These are phyloP conservation scores for Aristolochia californica DNA, from an alignment of 164 flowering plant species.

Conservation along the genomic window DNA sequence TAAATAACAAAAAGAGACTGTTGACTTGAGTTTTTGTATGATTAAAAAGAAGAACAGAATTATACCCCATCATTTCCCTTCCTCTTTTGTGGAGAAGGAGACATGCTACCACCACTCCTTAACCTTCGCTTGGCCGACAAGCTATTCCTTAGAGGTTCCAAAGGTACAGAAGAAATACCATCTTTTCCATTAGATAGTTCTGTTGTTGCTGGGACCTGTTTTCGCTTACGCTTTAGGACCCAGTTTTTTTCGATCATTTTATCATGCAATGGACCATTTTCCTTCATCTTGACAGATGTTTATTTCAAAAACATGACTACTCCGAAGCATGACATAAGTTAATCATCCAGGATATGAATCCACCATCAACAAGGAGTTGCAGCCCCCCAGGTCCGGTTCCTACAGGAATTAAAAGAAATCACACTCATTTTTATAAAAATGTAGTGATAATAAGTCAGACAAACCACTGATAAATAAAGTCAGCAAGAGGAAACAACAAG, in stretches of 20 bases:
- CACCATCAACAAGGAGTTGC: background rate
- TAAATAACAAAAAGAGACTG: no score
- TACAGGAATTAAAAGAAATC: background rate
- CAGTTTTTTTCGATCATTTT: constrained; percentile 65
- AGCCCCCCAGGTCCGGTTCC: constrained; percentile 2
- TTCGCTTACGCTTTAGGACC: constrained; percentile 82
- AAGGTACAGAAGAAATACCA: constrained; percentile 20
- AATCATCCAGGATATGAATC: constrained; percentile 4
- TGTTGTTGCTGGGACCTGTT: constrained; percentile 44
- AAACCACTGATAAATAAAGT: no score
- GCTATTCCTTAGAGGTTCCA: constrained; percentile 33
- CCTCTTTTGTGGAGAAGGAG: constrained; percentile 42
- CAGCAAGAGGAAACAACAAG: no score
- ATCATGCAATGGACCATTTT: constrained; percentile 28
- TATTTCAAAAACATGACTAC: constrained; percentile 13
- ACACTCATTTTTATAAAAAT: background rate
- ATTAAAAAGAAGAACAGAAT: constrained; percentile 6
- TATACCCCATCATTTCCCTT: constrained; percentile 98
- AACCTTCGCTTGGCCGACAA: constrained; percentile 32
- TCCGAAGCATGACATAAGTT: constrained; percentile 15
- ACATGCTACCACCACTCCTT: constrained; percentile 25
- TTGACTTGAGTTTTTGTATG: no score
- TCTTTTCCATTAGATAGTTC: constrained; percentile 34
- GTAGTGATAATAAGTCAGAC: no score
- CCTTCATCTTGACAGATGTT: constrained; percentile 45